Conservation (phyloP, 768 basidiomycete species). For the Naganishia onofrii region DNA sequence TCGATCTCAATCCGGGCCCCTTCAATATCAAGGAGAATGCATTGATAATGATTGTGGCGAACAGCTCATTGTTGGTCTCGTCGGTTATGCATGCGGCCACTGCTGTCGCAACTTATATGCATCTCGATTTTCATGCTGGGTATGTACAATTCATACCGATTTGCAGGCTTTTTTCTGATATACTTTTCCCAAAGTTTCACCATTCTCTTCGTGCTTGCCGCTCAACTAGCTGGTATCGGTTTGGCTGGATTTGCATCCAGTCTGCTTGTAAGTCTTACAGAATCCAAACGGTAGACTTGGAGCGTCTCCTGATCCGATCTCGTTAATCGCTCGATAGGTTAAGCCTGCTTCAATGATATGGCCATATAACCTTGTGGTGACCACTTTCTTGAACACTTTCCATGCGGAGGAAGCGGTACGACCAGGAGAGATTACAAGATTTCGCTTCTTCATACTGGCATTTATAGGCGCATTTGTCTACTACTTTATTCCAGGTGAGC, state of each 20-base stretch:
- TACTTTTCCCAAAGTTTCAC: constrained; percentile 58
- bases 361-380: constrained; percentile 91
- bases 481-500: constrained; percentile 80
- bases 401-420: constrained; percentile 82
- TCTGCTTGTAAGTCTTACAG: constrained; percentile 59
- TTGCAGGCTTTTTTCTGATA: background rate
- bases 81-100: constrained; percentile 85
- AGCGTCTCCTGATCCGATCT: background rate
- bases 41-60: constrained; percentile 90
- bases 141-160: constrained; percentile 30
- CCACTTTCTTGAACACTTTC: constrained; percentile 91
- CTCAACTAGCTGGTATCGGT: constrained; percentile 89
- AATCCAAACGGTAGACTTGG: background rate
- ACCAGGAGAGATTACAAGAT: constrained; percentile 63
- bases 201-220: constrained; percentile 73
- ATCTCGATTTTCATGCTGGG: constrained; percentile 66
- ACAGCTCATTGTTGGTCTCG: constrained; percentile 45
- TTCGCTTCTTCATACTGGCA: constrained; percentile 74
- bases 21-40: constrained; percentile 98
- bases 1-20: constrained; percentile 89
- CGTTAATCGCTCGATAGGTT: constrained; percentile 23
- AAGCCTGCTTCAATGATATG: constrained; percentile 95
- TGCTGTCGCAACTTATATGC: constrained; percentile 73
- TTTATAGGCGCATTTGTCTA: constrained; percentile 68
- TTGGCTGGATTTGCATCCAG: constrained; percentile 83